Base-by-base conservation (phyloP, 139 green algal species). In the Ettlia oleoabundans region DNA sequence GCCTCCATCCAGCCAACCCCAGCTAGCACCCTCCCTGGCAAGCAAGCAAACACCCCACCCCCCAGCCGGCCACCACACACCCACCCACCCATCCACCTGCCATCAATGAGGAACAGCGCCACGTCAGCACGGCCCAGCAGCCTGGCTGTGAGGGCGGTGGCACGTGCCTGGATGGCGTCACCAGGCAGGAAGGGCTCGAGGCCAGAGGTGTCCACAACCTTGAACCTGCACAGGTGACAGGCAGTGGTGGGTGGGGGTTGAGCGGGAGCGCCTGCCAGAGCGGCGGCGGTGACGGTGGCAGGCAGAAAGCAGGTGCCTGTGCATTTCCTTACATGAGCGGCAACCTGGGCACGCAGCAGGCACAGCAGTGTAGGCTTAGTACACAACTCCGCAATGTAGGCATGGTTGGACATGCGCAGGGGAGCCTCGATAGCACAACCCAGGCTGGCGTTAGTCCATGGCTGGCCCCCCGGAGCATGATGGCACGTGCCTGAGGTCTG, bases 121-220 rank as follows among this genome's bases (percentile, higher is more conserved):
- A 92, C 67, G 76, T 98, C 86, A 18, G 84, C 82, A 47, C 85
- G 76, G 18, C 53, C 40, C 40, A 97, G 79, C 78, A 94, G 85
- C 18, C 35, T 26, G 1, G 51, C 41, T 2, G 92, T 97, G 41
- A 98, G 82, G 26, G 68, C 67, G 1, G 86, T 89, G 10, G 92
- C 90, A 4, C 94, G 85, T 2, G 61, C 89, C 88, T 97, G 90
- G 22, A 97, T 93, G 53, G 41, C 91, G 47, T 69, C 61, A 18
- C 62, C 18, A 13, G 77, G 62, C 51, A 80, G 58, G 41, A 65
- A 62, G 37, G 94, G 93, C 82, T 98, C 95, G 64, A 98, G 82
- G 21, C 95, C 96, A 21, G 93, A 96, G 0, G 96, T 99, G 90
- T 99, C 96, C 2, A 97, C 43, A 2, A 92, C 88, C 30, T 74